These are phyloP conservation scores for Protea cynaroides DNA, from an alignment of 164 flowering plant genomes.

Conservation along the genomic window DNA sequence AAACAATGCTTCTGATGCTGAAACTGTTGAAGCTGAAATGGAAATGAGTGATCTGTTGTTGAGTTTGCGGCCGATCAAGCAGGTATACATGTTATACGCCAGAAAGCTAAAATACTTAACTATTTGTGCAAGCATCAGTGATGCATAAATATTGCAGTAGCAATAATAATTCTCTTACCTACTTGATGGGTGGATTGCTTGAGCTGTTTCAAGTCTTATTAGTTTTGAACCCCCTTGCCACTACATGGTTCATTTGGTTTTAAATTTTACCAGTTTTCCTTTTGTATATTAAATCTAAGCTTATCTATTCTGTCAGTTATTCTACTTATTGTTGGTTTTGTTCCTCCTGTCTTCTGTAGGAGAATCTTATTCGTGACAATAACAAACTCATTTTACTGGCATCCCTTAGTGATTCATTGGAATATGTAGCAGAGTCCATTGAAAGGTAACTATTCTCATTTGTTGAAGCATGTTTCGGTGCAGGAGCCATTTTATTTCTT, in stretches of 20 bases:
- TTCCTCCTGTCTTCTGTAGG: constrained; percentile 43
- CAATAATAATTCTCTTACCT: neutral
- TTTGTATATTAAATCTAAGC: neutral
- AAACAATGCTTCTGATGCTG: constrained; percentile 44
- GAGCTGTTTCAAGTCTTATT: neutral
- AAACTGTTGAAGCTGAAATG: constrained; percentile 52
- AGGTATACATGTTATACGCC: constrained; percentile 39
- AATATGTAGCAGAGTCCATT: constrained; percentile 95
- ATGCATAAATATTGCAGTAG: neutral
- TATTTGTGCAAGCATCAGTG: neutral
- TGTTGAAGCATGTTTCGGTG: neutral
- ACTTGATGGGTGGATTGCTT: neutral
- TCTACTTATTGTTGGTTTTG: neutral
- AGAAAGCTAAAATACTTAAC: constrained; percentile 1
- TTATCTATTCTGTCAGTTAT: neutral
- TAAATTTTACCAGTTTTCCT: neutral
- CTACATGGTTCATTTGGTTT: neutral
- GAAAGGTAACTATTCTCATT: constrained; percentile 54
- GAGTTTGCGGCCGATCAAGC: constrained; percentile 83
- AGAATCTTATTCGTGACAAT: constrained; percentile 93
- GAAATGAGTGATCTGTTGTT: constrained; percentile 68
- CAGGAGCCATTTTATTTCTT: neutral
- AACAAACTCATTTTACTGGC: constrained; percentile 89
- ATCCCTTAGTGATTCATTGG: constrained; percentile 95
- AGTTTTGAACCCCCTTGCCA: neutral